phyloP scores from a whole-genome alignment of 2,329 filamentous ascomycete species.

The Beauveria scarabaeidicola region DNA sequence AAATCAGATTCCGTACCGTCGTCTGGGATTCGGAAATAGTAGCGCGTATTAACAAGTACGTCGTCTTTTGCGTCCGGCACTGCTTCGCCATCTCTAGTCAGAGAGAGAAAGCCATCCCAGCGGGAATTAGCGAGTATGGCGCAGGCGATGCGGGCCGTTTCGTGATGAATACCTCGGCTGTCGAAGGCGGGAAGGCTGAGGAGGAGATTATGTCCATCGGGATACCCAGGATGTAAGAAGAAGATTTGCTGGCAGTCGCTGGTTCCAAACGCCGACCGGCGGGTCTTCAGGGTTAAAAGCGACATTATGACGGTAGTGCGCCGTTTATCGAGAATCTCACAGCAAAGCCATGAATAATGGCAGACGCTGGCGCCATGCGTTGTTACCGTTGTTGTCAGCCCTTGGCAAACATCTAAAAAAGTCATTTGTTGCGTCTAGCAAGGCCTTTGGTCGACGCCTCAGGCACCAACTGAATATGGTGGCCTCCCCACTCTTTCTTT shows the following conservation, averaged over 20 bases:
- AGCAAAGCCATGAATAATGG: not conserved
- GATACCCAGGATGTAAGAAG: conserved; percentile 10
- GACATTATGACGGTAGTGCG: not conserved
- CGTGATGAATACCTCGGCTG: conserved; percentile 9
- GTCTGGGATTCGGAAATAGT: not conserved
- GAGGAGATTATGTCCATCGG: conserved; percentile 7
- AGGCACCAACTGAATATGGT: no score
- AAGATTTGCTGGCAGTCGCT: not conserved
- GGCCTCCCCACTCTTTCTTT: no score
- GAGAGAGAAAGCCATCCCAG: conserved; percentile 10
- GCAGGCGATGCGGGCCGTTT: conserved; percentile 11
- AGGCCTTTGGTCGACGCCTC: no score
- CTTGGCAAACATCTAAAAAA: no score
- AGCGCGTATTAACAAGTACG: not conserved
- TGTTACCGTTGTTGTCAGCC: not conserved
- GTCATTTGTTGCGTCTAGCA: no score
- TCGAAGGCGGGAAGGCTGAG: conserved; percentile 10
- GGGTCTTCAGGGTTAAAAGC: not conserved
- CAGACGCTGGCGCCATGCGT: not conserved
- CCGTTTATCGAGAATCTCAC: not conserved
- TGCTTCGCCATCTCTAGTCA: not conserved
- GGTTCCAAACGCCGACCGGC: not conserved
- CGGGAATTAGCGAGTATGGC: conserved; percentile 9
- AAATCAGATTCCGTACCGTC: not conserved
- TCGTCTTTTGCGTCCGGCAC: not conserved